phyloP scores from a whole-genome alignment of 2,329 filamentous ascomycete genomes.

The Cladorrhinum sp. region DNA sequence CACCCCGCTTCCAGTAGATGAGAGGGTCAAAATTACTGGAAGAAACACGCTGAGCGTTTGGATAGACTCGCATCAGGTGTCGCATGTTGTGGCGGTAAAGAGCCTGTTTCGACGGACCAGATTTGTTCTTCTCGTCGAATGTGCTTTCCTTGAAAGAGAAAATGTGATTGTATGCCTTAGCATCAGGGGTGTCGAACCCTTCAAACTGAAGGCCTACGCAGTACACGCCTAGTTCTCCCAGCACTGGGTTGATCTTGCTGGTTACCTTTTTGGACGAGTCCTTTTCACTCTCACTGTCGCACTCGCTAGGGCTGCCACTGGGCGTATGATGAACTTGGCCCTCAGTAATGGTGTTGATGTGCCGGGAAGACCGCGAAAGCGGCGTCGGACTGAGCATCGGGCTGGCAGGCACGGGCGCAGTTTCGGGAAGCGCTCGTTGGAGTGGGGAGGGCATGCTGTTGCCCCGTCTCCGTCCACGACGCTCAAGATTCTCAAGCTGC shows the following conservation, averaged over 20 bases:
- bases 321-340: conserved; percentile 53
- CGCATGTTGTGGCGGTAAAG: conserved; percentile 88
- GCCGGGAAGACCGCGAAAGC: conserved; percentile 50
- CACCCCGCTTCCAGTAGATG: conserved; percentile 88
- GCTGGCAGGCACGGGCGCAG: conserved; percentile 53
- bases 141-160: conserved; percentile 91
- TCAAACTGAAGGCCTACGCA: conserved; percentile 74
- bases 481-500: conserved; percentile 45
- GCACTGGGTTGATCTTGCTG: conserved; percentile 81
- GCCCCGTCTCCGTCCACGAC: conserved; percentile 51
- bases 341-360: conserved; percentile 57
- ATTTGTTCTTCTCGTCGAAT: conserved; percentile 76
- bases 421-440: conserved; percentile 62
- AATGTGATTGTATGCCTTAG: conserved; percentile 88
- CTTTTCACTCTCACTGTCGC: conserved; percentile 65
- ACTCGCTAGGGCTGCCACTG: conserved; percentile 72
- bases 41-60: conserved; percentile 73
- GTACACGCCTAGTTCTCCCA: conserved; percentile 83
- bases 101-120: conserved; percentile 70
- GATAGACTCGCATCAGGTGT: conserved; percentile 92
- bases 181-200: conserved; percentile 73
- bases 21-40: conserved; percentile 95
- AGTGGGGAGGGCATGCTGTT: conserved; percentile 79
- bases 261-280: conserved; percentile 56
- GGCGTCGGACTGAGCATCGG: conserved; percentile 51